Conservation (phyloP, 2,329 filamentous ascomycete species). For the Aspergillus sp. region DNA sequence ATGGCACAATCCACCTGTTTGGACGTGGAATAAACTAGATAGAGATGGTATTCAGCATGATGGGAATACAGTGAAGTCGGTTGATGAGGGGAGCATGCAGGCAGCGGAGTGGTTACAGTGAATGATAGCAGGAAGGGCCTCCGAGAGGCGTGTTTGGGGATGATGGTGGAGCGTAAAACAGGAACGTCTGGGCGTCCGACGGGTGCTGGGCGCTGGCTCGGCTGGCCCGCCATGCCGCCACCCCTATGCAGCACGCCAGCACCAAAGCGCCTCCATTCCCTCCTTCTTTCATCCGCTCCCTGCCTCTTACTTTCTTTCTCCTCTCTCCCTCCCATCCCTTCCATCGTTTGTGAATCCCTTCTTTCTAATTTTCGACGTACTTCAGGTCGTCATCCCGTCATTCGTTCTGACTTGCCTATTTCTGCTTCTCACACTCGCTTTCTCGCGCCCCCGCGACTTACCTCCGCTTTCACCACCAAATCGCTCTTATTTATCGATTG, state of each 20-base stretch:
- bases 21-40: no score
- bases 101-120: no score
- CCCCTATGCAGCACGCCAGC: constrained; percentile 10
- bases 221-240: background rate
- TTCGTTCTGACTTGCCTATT: constrained; percentile 16
- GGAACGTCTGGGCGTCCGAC: background rate
- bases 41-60: no score
- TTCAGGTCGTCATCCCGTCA: constrained; percentile 15
- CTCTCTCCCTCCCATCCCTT: constrained; percentile 5
- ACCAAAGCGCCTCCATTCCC: constrained; percentile 6
- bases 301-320: background rate
- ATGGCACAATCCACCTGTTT: no score
- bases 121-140: no score
- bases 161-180: background rate
- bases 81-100: no score
- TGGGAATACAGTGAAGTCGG: no score
- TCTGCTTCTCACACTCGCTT: constrained; percentile 11
- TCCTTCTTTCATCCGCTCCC: constrained; percentile 3
- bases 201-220: no score
- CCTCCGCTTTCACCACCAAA: background rate
- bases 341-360: constrained; percentile 11
- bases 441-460: constrained; percentile 1
- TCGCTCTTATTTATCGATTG: background rate
- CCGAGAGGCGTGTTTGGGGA: background rate
- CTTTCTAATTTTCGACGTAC: constrained; percentile 9